These are phyloP conservation scores for Thinopyrum elongatum DNA, from an alignment of 176 grass and related monocot genomes.

Conservation along the genomic window DNA sequence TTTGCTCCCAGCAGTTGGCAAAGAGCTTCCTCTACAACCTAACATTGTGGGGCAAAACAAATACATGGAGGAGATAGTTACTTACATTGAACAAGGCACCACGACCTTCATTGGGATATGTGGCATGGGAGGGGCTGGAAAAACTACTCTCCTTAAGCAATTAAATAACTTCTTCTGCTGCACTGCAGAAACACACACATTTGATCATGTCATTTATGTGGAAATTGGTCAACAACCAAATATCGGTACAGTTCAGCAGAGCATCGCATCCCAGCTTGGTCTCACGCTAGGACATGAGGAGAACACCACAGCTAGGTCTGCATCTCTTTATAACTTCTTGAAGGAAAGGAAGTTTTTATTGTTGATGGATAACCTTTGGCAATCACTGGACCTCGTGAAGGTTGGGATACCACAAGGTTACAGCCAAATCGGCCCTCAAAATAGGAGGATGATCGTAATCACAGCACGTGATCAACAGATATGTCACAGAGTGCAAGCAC, in stretches of 20 bases:
- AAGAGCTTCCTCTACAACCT: slow-evolving; percentile 7
- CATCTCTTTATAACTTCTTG: neutral
- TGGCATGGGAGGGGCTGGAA: neutral
- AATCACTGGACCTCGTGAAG: neutral
- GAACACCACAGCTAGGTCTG: neutral
- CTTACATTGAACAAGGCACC: neutral
- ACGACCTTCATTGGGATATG: neutral
- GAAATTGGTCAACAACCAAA: neutral
- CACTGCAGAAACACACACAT: neutral
- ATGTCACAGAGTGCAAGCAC: neutral
- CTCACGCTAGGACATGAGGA: neutral
- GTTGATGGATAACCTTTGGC: slow-evolving; percentile 11
- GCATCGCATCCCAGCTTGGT: neutral
- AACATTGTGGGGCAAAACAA: neutral
- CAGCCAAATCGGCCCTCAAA: neutral
- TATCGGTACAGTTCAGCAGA: neutral
- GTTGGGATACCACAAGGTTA: neutral
- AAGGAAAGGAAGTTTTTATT: neutral
- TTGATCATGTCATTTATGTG: neutral
- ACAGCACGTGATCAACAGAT: neutral
- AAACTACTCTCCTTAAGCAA: neutral
- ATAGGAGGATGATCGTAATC: neutral
- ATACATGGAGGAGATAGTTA: neutral
- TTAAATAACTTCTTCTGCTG: neutral
- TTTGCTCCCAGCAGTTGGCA: neutral